phyloP scores from a whole-genome alignment of 805 yeast species.

The Saturnispora serradocipensis region DNA sequence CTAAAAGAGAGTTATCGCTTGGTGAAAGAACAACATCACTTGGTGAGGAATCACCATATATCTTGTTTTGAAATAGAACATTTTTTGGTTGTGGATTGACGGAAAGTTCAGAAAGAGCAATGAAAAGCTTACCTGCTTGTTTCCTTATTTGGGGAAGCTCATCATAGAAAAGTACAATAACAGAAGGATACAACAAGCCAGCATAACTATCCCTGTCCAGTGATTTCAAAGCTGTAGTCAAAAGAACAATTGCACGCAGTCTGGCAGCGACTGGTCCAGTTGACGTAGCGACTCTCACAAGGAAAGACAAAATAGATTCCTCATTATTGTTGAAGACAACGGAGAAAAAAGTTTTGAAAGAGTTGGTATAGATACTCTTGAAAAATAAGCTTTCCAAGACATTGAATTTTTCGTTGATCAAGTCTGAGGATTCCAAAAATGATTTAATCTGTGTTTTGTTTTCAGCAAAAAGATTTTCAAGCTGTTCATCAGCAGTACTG shows the following conservation, averaged over 20 bases:
- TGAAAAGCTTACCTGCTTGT: slow-evolving; percentile 31
- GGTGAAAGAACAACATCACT: slow-evolving; percentile 48
- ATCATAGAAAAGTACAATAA: slow-evolving; percentile 47
- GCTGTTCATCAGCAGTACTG: slow-evolving; percentile 14
- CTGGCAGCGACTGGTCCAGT: slow-evolving; percentile 52
- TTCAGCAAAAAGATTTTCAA: slow-evolving; percentile 9
- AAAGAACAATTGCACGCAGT: slow-evolving; percentile 36
- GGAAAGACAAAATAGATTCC: slow-evolving; percentile 41
- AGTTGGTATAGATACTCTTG: slow-evolving; percentile 29
- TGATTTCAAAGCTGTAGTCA: slow-evolving; percentile 31
- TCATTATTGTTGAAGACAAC: slow-evolving; percentile 14
- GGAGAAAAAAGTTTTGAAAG: slow-evolving; percentile 14
- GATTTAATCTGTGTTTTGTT: slow-evolving; percentile 20
- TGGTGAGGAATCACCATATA: slow-evolving; percentile 46
- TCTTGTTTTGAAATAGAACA: slow-evolving; percentile 41
- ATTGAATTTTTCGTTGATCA: slow-evolving; percentile 33
- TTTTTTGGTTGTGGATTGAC: slow-evolving; percentile 26
- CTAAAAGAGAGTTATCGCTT: slow-evolving; percentile 46
- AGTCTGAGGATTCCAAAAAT: slow-evolving; percentile 27
- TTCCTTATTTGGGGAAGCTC: slow-evolving; percentile 41
- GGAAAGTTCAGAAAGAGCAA: slow-evolving; percentile 21
- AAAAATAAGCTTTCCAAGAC: slow-evolving; percentile 35
- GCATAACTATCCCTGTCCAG: slow-evolving; percentile 27
- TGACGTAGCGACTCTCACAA: slow-evolving; percentile 47
- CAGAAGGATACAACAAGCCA: slow-evolving; percentile 50